Evolutionary conservation across 1,139 yeast species (phyloP).

Genomic region (Suhomyces yuchorum): DNA sequence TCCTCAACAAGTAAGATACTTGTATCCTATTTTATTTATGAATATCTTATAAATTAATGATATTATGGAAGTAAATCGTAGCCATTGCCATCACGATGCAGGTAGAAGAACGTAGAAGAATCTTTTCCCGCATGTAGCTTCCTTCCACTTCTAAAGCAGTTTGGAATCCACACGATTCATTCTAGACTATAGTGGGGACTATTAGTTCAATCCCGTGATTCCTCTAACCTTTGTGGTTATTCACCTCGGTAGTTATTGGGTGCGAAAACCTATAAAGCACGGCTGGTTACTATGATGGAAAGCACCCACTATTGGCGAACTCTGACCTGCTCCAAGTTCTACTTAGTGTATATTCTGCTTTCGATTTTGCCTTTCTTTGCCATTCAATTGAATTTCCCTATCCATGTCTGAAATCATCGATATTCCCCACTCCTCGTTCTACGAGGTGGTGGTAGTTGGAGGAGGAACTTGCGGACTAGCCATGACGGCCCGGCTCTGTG

Average conservation of each 20-base stretch:
- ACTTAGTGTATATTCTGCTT: background rate
- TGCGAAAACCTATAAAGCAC: slow-evolving; percentile 11
- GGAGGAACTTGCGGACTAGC: slow-evolving; percentile 48
- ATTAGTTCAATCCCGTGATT: too few relatives aligned
- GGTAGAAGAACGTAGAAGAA: too few relatives aligned
- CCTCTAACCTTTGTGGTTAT: slow-evolving; percentile 10
- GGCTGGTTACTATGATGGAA: background rate
- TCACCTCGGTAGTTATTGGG: slow-evolving; percentile 14
- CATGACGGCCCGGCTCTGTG: slow-evolving; percentile 39
- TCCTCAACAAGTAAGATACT: background rate
- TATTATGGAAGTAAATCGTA: too few relatives aligned
- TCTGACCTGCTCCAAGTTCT: background rate
- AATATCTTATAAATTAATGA: too few relatives aligned
- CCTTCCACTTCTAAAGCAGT: too few relatives aligned
- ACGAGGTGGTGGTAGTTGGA: slow-evolving; percentile 38
- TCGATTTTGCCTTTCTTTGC: background rate
- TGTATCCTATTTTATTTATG: too few relatives aligned
- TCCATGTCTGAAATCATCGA: slow-evolving; percentile 12
- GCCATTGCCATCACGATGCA: too few relatives aligned
- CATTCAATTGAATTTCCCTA: background rate
- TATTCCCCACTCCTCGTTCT: slow-evolving; percentile 25
- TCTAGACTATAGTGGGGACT: too few relatives aligned
- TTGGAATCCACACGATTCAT: too few relatives aligned
- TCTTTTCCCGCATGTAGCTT: too few relatives aligned
- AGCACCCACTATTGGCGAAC: background rate